phyloP scores from a whole-genome alignment of 2,329 filamentous ascomycete genomes.

The Fonsecaea monophora region DNA sequence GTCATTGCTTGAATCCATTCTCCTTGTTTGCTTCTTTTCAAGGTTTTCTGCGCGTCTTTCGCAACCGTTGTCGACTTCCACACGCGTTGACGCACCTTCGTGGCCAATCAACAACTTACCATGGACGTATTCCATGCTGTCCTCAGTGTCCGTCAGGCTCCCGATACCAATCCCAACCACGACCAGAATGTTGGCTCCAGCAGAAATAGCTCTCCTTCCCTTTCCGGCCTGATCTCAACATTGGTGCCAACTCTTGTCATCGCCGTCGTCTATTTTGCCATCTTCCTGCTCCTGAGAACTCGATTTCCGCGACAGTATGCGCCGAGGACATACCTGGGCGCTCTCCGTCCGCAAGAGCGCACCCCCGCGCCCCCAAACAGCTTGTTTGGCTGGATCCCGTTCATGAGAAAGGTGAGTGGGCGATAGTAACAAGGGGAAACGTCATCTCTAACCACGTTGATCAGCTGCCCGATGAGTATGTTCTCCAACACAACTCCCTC shows the following conservation, averaged over 20 bases:
- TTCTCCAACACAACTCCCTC: slow-evolving; percentile 88
- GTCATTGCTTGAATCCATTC: background rate
- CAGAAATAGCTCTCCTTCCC: slow-evolving; percentile 45
- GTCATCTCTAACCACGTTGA: slow-evolving; percentile 6
- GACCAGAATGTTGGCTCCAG: slow-evolving; percentile 44
- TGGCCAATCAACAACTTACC: background rate
- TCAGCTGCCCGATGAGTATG: slow-evolving; percentile 71
- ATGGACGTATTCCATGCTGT: slow-evolving; percentile 28
- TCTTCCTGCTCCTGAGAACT: slow-evolving; percentile 60
- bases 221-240: slow-evolving; percentile 57
- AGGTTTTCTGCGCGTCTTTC: background rate
- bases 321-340: slow-evolving; percentile 62
- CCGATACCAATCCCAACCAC: slow-evolving; percentile 33
- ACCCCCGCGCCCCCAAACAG: slow-evolving; percentile 66
- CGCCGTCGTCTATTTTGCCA: slow-evolving; percentile 54
- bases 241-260: slow-evolving; percentile 56
- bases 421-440: background rate
- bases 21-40: background rate
- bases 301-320: slow-evolving; percentile 60
- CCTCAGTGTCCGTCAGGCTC: slow-evolving; percentile 25
- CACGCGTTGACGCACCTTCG: background rate
- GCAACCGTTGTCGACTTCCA: background rate
- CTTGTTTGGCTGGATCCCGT: slow-evolving; percentile 70
- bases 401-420: slow-evolving; percentile 67
- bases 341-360: slow-evolving; percentile 61